Evolutionary conservation across 1,284 basidiomycete genomes (phyloP).

Genomic region (Wolfiporia cocos): DNA sequence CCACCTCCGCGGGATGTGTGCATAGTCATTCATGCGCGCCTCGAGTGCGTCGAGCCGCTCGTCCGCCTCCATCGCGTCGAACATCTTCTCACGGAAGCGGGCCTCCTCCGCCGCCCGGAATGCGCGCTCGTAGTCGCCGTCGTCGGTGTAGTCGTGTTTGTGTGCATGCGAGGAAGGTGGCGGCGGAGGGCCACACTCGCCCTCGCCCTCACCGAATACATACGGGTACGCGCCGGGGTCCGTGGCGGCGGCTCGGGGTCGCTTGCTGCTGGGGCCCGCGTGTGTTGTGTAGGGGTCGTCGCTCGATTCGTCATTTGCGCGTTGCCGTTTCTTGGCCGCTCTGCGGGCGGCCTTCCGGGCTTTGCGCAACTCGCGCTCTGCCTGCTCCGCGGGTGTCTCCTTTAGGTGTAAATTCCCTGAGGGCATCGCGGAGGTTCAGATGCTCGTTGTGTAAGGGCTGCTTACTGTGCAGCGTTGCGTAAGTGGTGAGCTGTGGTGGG

Average conservation of each 20-base stretch:
- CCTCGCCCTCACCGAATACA: constrained; percentile 16
- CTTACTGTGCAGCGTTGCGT: too few species aligned
- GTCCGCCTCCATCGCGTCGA: constrained; percentile 63
- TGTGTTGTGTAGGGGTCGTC: constrained; percentile 4
- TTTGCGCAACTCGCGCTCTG: constrained; percentile 45
- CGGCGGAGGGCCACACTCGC: constrained; percentile 22
- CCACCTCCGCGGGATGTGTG: constrained; percentile 60
- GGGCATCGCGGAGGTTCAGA: too few species aligned
- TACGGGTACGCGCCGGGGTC: neutral
- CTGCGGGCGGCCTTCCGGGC: constrained; percentile 37
- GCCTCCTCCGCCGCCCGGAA: constrained; percentile 59
- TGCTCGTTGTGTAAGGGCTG: too few species aligned
- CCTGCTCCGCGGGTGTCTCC: constrained; percentile 62
- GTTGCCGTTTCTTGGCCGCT: constrained; percentile 26
- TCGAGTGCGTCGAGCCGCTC: constrained; percentile 58
- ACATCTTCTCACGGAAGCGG: constrained; percentile 64
- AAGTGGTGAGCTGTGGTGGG: too few species aligned
- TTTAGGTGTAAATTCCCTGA: constrained; percentile 60
- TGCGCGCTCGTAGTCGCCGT: constrained; percentile 42
- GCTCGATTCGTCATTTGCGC: constrained; percentile 4
- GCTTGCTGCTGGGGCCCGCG: constrained; percentile 6
- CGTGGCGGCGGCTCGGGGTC: constrained; percentile 10
- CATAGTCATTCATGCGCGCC: constrained; percentile 57
- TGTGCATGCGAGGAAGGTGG: constrained; percentile 19
- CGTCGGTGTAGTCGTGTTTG: constrained; percentile 41